Percentiles rank a stretch among this genome's conserved stretches.
These are phyloP conservation scores for Penicillium sp. DNA, from an alignment of 2,329 filamentous ascomycete species.

Conservation along the genomic window DNA sequence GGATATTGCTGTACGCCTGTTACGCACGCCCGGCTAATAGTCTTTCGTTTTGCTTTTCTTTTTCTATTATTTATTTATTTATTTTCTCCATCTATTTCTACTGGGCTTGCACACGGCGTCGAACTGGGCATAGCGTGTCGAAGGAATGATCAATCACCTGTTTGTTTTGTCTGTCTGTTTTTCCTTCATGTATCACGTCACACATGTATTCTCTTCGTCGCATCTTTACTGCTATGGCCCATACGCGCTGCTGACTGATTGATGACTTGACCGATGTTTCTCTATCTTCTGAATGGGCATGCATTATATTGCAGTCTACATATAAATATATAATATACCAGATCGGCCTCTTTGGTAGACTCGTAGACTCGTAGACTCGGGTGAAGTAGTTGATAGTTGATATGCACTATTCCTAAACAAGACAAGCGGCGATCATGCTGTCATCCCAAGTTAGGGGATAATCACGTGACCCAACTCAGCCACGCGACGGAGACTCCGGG, in stretches of 20 bases:
- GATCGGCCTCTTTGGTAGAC: too few relatives aligned
- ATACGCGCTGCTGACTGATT: neutral
- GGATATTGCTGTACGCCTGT: neutral
- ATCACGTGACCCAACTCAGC: slow-evolving; percentile 9
- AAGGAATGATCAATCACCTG: slow-evolving; percentile 7
- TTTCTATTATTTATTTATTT: neutral
- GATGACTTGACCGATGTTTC: neutral
- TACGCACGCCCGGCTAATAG: neutral
- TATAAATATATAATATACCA: neutral
- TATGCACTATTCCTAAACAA: neutral
- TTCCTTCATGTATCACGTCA: neutral
- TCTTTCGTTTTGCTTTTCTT: neutral
- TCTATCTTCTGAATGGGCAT: neutral
- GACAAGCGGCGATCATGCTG: slow-evolving; percentile 10
- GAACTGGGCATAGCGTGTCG: slow-evolving; percentile 16
- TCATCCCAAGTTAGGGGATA: slow-evolving; percentile 8
- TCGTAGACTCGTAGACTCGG: too few relatives aligned
- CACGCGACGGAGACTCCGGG: slow-evolving; percentile 3
- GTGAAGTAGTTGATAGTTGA: neutral
- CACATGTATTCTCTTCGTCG: neutral
- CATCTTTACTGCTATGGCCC: neutral
- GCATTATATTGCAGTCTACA: neutral
- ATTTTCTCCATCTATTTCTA: neutral
- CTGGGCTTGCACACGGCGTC: slow-evolving; percentile 13
- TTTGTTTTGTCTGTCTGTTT: neutral